Base-by-base conservation (phyloP, 148 eudicot genomes). In the Camellia sinensis region DNA sequence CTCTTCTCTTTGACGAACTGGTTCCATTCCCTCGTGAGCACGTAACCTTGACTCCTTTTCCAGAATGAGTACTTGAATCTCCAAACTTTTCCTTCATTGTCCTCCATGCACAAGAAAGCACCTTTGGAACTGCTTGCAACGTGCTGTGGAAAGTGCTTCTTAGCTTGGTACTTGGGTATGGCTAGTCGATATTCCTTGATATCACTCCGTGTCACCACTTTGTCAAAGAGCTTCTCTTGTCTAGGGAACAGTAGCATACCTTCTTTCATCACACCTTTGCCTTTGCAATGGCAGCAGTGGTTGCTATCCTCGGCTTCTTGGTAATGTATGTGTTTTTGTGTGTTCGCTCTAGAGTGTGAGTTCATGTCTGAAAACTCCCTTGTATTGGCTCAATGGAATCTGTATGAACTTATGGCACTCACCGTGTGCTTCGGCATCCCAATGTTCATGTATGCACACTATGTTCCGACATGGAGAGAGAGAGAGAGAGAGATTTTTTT, bases 11-110 rank as follows among this genome's bases (percentile, higher is more conserved):
- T 77, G 14, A 85, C 85, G 21, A 85, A 85, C 54, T 66, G 67
- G 77, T 78, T 82, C 88, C 88, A 85, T 60, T 81, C 81, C 57
- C 71, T 81, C 6, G 88, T 85, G 76, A 85, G 79, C 67, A 85
- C 79, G 37, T 80, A 80, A 80, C 79, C 76, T 29, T 83, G 85
- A 65, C 78, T 70, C 63, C 88, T 85, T 56, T 73, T 85, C 88
- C 88, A 83, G 73, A 64, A 82, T 6, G 83, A 76, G 75, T 69
- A 83, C 19, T 80, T 77, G 73, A 85, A 85, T 62, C 85, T 80
- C 88, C 88, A 85, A 3, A 69, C 37, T 40, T 80, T 67, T 9
- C 85, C 88, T 22, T 73, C 82, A 40, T 78, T 68, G 48, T 85
- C 88, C 75, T 80, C 81, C 83, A 83, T 80, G 73, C 69, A 76